Evolutionary conservation across 2,329 filamentous ascomycete species (phyloP).

Genomic region (Monilinia fructigena): DNA sequence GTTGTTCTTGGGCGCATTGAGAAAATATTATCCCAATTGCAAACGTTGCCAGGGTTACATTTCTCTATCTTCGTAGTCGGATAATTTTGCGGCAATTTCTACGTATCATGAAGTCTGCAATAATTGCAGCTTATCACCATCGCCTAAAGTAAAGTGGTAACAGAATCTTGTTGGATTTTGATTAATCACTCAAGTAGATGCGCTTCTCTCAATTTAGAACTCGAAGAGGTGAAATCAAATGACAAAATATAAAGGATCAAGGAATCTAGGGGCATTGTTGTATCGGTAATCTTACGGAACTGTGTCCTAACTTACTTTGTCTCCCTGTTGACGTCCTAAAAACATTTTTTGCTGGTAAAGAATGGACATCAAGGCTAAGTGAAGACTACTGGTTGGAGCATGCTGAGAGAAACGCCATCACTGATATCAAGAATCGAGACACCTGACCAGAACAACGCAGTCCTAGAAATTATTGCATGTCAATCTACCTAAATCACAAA

Average conservation of each 20-base stretch:
- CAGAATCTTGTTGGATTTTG: neutral
- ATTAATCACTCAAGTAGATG: neutral
- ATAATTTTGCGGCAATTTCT: no score
- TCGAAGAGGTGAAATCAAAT: neutral
- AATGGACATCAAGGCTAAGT: neutral
- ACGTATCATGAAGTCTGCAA: no score
- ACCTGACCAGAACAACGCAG: neutral
- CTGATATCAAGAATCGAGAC: neutral
- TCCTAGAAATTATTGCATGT: neutral
- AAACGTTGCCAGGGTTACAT: no score
- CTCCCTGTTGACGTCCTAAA: neutral
- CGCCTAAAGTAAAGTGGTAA: neutral
- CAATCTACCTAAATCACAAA: neutral
- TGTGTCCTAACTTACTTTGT: neutral
- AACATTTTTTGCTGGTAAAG: neutral
- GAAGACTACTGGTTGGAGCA: neutral
- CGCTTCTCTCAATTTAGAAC: neutral
- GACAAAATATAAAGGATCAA: neutral
- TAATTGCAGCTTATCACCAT: no score
- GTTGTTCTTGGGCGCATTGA: no score
- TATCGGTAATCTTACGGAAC: neutral
- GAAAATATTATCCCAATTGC: no score
- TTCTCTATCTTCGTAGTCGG: no score
- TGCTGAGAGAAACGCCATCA: neutral
- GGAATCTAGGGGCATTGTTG: neutral